Evolutionary conservation across 2,329 filamentous ascomycete species (phyloP).

Genomic region (Colletotrichum orchidophilum): DNA sequence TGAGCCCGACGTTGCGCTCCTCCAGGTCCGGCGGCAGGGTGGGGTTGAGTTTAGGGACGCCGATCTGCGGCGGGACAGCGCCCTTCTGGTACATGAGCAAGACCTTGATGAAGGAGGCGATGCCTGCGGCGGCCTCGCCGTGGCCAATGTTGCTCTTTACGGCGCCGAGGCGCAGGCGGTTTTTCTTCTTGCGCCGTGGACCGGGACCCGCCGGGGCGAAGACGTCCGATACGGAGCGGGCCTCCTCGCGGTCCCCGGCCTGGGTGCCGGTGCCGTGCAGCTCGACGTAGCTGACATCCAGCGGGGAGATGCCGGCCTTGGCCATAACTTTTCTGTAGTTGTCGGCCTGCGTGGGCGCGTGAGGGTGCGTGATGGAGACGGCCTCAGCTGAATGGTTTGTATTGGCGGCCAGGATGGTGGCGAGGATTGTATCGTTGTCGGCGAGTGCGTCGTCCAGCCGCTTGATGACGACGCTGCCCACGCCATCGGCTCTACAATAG

Average conservation of each 20-base stretch:
- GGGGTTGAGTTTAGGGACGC: no score
- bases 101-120: no score
- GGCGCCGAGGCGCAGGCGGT: no score
- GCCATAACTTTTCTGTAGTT: slow-evolving; percentile 44
- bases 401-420: slow-evolving; percentile 45
- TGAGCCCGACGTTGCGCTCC: no score
- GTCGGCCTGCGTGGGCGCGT: slow-evolving; percentile 22
- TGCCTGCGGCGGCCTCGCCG: no score
- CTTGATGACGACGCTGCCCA: slow-evolving; percentile 55
- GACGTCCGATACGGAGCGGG: slow-evolving; percentile 53
- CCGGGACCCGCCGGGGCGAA: no score
- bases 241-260: slow-evolving; percentile 66
- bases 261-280: slow-evolving; percentile 52
- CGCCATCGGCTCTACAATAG: slow-evolving; percentile 54
- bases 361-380: slow-evolving; percentile 45
- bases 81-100: no score
- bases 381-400: slow-evolving; percentile 54
- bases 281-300: slow-evolving; percentile 43
- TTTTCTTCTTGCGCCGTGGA: no score
- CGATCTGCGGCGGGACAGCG: no score
- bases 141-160: no score
- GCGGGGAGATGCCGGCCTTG: slow-evolving; percentile 40
- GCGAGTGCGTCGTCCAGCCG: slow-evolving; percentile 50
- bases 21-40: no score
- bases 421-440: slow-evolving; percentile 51